Percentiles rank a stretch among this genome's conserved stretches.
Evolutionary conservation across 768 basidiomycete genomes (phyloP).

Genomic region (Strobilomyces dryophilus): DNA sequence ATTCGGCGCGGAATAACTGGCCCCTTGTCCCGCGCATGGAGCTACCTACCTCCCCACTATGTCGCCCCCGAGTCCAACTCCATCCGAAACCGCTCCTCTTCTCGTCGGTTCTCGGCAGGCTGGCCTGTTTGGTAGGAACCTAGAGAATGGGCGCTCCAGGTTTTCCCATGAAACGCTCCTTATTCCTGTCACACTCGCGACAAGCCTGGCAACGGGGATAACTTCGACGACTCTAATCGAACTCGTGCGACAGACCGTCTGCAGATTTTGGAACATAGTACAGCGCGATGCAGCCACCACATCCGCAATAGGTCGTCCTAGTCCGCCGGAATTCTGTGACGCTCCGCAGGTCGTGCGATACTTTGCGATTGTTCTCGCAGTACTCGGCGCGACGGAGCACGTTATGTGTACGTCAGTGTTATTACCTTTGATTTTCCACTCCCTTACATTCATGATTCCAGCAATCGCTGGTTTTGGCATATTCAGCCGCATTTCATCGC

Average conservation of each 20-base stretch:
- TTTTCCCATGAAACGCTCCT: constrained; percentile 20
- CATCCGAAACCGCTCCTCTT: constrained; percentile 10
- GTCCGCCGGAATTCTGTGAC: constrained; percentile 16
- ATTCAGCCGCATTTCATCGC: constrained; percentile 23
- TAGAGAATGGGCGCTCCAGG: not conserved
- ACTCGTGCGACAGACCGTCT: constrained; percentile 24
- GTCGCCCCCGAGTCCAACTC: constrained; percentile 3
- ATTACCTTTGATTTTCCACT: not conserved
- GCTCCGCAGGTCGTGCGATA: constrained; percentile 17
- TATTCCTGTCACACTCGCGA: constrained; percentile 25
- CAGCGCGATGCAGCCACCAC: constrained; percentile 4
- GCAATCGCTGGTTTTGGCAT: constrained; percentile 23
- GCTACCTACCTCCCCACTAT: constrained; percentile 5
- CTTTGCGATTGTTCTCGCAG: constrained; percentile 20
- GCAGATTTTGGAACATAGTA: constrained; percentile 20
- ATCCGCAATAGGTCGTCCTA: constrained; percentile 7
- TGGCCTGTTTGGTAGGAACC: not conserved
- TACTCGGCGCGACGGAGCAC: constrained; percentile 11
- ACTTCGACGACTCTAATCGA: constrained; percentile 25
- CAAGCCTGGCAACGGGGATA: constrained; percentile 19
- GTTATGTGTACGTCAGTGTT: constrained; percentile 18
- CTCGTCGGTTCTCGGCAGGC: constrained; percentile 3
- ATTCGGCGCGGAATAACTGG: not conserved
- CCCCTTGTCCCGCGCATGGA: not conserved
- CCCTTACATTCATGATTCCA: constrained; percentile 9